Evolutionary conservation across 2,329 filamentous ascomycete genomes (phyloP).

Genomic region (Trichoderma brevicompactum): DNA sequence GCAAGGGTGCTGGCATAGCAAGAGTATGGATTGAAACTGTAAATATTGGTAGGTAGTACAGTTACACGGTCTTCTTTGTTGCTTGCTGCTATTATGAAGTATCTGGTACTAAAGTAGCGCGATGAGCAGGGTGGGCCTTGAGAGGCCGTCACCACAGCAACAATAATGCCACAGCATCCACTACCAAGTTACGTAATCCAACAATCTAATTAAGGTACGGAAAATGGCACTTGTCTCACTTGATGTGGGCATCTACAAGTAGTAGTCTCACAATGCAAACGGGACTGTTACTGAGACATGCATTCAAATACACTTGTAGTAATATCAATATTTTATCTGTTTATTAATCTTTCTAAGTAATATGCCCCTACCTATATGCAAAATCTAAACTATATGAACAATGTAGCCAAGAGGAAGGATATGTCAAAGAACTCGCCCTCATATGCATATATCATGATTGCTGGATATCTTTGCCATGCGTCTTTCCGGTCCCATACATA

Average conservation of each 20-base stretch:
- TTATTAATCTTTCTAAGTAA: neutral
- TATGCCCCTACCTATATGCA: neutral
- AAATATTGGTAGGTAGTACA: neutral
- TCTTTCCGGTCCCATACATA: neutral
- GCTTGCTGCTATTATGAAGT: neutral
- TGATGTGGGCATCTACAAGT: too few relatives aligned
- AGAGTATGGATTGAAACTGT: too few relatives aligned
- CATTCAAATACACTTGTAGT: neutral
- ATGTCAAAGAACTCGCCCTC: neutral
- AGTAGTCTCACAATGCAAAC: neutral
- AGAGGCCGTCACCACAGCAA: constrained; percentile 23
- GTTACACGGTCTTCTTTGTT: neutral
- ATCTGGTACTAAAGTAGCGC: neutral
- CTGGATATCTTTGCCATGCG: constrained; percentile 6
- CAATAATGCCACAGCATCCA: neutral
- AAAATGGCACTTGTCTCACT: neutral
- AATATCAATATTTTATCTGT: neutral
- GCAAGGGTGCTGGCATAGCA: too few relatives aligned
- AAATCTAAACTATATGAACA: constrained; percentile 9
- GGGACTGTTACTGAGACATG: neutral
- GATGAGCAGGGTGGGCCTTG: neutral
- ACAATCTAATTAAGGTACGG: too few relatives aligned
- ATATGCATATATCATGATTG: neutral
- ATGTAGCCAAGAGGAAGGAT: neutral
- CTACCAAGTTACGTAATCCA: neutral